phyloP scores from a whole-genome alignment of 2,329 filamentous ascomycete species.

The Aurifilum marmelostoma region DNA sequence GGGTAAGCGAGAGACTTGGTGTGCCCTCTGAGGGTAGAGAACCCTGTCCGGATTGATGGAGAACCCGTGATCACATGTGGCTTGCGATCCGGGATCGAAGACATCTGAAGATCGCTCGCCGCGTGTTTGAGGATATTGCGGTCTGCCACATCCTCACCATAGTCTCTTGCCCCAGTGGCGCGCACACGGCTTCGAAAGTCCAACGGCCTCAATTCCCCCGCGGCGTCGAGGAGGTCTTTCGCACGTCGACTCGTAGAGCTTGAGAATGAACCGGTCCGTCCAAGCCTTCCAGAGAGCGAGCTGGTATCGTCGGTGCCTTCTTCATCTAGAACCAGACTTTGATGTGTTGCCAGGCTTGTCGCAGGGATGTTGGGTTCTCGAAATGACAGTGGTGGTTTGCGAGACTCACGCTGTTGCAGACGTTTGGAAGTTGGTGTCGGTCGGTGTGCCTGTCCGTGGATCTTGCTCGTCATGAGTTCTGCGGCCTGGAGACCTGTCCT shows the following conservation, averaged over 20 bases:
- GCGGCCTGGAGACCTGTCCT: neutral
- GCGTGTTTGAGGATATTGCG: slow-evolving; percentile 54
- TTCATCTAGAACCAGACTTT: neutral
- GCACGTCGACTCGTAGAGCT: slow-evolving; percentile 12
- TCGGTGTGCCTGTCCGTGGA: slow-evolving; percentile 12
- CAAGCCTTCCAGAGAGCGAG: slow-evolving; percentile 9
- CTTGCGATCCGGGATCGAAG: slow-evolving; percentile 1
- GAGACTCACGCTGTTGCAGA: slow-evolving; percentile 20
- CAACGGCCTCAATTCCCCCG: slow-evolving; percentile 52
- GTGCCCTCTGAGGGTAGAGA: neutral
- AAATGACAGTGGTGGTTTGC: slow-evolving; percentile 29
- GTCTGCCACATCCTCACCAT: slow-evolving; percentile 68
- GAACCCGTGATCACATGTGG: neutral
- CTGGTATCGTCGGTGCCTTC: neutral
- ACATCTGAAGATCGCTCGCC: neutral
- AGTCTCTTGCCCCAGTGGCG: slow-evolving; percentile 56
- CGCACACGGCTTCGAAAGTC: slow-evolving; percentile 54
- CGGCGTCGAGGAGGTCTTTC: slow-evolving; percentile 58
- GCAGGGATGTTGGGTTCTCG: slow-evolving; percentile 25
- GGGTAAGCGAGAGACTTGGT: neutral
- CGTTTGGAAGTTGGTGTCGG: slow-evolving; percentile 13
- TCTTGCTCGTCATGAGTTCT: slow-evolving; percentile 37
- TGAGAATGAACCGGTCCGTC: slow-evolving; percentile 22
- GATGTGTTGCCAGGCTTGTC: slow-evolving; percentile 21
- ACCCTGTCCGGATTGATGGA: neutral